phyloP scores from a whole-genome alignment of 768 basidiomycete genomes.

The Boletus tylopilopsis region DNA sequence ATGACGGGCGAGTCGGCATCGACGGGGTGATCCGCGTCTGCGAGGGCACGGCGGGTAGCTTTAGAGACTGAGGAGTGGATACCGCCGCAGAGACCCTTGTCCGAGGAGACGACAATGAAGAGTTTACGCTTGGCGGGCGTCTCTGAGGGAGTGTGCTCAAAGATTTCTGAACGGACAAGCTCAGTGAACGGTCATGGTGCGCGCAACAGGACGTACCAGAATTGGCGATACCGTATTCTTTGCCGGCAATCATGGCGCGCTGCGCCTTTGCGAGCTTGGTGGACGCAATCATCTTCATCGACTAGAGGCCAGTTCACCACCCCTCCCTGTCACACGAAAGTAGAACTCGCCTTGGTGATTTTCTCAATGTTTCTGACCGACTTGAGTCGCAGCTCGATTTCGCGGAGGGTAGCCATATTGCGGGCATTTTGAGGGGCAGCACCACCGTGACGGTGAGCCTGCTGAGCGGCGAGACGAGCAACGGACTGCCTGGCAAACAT shows the following conservation, averaged over 20 bases:
- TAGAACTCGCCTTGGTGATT: slow-evolving; percentile 85
- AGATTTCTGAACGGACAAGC: slow-evolving; percentile 64
- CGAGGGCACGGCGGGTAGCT: slow-evolving; percentile 72
- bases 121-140: slow-evolving; percentile 72
- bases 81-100: slow-evolving; percentile 99
- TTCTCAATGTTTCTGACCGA: slow-evolving; percentile 98
- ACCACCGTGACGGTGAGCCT: slow-evolving; percentile 35
- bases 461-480: slow-evolving; percentile 40
- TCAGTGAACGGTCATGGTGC: neutral
- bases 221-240: slow-evolving; percentile 90
- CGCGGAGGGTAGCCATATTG: slow-evolving; percentile 96
- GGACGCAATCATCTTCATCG: slow-evolving; percentile 99
- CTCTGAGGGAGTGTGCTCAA: slow-evolving; percentile 71
- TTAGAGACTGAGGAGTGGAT: slow-evolving; percentile 97
- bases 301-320: slow-evolving; percentile 43
- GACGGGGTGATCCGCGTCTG: slow-evolving; percentile 45
- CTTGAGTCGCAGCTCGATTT: slow-evolving; percentile 95
- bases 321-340: neutral
- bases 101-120: slow-evolving; percentile 92
- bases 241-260: slow-evolving; percentile 87
- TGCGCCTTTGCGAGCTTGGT: slow-evolving; percentile 96
- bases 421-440: slow-evolving; percentile 51
- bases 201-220: slow-evolving; percentile 54
- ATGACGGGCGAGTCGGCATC: slow-evolving; percentile 67
- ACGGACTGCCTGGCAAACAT: slow-evolving; percentile 53